Percentiles rank a stretch among this genome's conserved stretches.
Conservation (phyloP, 768 basidiomycete species). For the Leccinum variicolor region DNA sequence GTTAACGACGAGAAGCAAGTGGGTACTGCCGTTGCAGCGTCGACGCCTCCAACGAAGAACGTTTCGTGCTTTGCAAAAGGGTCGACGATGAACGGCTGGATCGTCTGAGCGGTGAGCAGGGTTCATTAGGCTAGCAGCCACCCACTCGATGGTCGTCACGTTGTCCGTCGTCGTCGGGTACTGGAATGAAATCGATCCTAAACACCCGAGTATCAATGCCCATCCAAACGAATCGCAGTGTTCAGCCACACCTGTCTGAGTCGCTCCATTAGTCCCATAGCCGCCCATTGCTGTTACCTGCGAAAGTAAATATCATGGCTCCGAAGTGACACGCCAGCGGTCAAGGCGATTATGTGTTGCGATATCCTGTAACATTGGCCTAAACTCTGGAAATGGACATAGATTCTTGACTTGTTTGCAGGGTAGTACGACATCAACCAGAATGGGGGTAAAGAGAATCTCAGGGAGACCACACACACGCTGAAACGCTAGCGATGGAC, state of each 20-base stretch:
- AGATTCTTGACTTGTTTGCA: background rate
- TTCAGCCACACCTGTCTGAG: slow-evolving; percentile 12
- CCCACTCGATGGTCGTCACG: slow-evolving; percentile 20
- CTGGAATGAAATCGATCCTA: slow-evolving; percentile 29
- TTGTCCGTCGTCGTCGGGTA: slow-evolving; percentile 23
- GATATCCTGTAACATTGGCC: too few species aligned
- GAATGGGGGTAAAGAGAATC: background rate
- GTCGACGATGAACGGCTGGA: slow-evolving; percentile 24
- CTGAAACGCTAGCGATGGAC: background rate
- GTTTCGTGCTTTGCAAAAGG: slow-evolving; percentile 1
- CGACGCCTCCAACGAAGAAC: slow-evolving; percentile 19
- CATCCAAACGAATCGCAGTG: background rate
- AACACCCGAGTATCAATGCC: background rate
- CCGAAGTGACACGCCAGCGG: too few species aligned
- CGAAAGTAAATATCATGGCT: too few species aligned
- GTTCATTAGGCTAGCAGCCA: slow-evolving; percentile 4
- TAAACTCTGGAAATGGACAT: background rate
- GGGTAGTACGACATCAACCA: background rate
- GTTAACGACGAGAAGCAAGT: slow-evolving; percentile 22
- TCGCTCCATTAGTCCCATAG: slow-evolving; percentile 19
- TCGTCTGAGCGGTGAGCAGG: background rate
- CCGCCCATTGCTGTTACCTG: slow-evolving; percentile 28
- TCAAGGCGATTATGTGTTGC: too few species aligned
- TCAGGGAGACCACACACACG: background rate
- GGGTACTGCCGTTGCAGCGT: slow-evolving; percentile 19